Evolutionary conservation across 495 filamentous ascomycete species (phyloP).

Genomic region (Daldinia loculata): DNA sequence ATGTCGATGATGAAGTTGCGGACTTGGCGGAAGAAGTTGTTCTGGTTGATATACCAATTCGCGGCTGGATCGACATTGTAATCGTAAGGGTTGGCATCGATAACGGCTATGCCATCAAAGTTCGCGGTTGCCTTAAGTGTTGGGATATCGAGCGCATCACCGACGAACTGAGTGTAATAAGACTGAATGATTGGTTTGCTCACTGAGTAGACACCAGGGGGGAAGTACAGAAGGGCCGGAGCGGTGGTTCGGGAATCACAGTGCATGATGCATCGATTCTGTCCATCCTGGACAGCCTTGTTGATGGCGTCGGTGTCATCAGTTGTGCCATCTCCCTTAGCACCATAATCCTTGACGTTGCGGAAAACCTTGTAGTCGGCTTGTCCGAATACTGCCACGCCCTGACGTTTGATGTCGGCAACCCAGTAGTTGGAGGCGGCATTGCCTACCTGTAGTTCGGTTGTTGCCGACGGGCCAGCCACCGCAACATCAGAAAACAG

Average conservation of each 20-base stretch:
- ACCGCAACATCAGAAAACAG: conserved; percentile 46
- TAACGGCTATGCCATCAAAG: conserved; percentile 87
- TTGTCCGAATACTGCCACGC: conserved; percentile 67
- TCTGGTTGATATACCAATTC: conserved; percentile 86
- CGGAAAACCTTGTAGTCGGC: conserved; percentile 78
- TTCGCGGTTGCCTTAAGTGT: conserved; percentile 76
- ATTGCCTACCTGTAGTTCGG: conserved; percentile 33
- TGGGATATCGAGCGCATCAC: conserved; percentile 73
- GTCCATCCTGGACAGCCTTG: conserved; percentile 75
- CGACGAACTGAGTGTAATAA: conserved; percentile 84
- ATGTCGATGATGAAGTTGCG: conserved; percentile 95
- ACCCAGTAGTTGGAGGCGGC: conserved; percentile 73
- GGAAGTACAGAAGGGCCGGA: conserved; percentile 82
- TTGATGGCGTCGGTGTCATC: conserved; percentile 95
- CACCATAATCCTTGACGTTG: conserved; percentile 87
- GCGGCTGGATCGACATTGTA: conserved; percentile 50
- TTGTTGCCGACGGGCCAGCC: conserved; percentile 43
- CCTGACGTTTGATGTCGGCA: conserved; percentile 73
- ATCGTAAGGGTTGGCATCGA: conserved; percentile 88
- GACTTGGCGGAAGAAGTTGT: conserved; percentile 98
- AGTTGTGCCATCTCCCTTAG: conserved; percentile 77
- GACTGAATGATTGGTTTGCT: conserved; percentile 72
- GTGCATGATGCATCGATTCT: conserved; percentile 73
- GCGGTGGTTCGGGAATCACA: conserved; percentile 85
- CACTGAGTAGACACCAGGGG: conserved; percentile 77